Evolutionary conservation across 805 yeast genomes (phyloP).

Genomic region (Wickerhamiella kurtzmanii): DNA sequence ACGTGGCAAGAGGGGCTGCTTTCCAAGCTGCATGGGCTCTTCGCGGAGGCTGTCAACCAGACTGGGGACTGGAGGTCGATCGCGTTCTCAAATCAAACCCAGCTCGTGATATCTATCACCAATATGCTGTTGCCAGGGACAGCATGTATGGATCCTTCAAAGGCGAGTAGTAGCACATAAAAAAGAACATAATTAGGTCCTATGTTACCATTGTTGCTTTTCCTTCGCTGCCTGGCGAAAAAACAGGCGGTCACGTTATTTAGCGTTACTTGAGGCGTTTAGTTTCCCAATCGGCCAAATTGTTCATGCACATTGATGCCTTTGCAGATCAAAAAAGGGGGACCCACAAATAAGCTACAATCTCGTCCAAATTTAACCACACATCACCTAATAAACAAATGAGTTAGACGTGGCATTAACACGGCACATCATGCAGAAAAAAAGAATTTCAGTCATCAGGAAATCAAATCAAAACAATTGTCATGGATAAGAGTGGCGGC

Average conservation of each 20-base stretch:
- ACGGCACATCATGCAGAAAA: background rate
- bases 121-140: background rate
- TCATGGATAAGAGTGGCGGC: too few species aligned
- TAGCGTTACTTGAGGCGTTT: too few species aligned
- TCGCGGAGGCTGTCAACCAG: constrained; percentile 13
- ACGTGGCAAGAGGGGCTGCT: constrained; percentile 21
- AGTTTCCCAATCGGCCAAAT: too few species aligned
- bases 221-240: too few species aligned
- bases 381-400: background rate
- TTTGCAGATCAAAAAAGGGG: background rate
- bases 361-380: background rate
- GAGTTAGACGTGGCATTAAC: background rate
- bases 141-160: too few species aligned
- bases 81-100: constrained; percentile 2
- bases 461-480: too few species aligned
- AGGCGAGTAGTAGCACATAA: too few species aligned
- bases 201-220: too few species aligned
- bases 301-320: too few species aligned
- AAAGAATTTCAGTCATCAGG: background rate
- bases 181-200: too few species aligned
- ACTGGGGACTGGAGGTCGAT: constrained; percentile 15
- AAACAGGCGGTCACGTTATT: too few species aligned
- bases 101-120: background rate
- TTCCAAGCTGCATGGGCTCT: constrained; percentile 20
- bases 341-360: background rate